Conservation (phyloP, 1,139 yeast species). For the Candida glucosophila region DNA sequence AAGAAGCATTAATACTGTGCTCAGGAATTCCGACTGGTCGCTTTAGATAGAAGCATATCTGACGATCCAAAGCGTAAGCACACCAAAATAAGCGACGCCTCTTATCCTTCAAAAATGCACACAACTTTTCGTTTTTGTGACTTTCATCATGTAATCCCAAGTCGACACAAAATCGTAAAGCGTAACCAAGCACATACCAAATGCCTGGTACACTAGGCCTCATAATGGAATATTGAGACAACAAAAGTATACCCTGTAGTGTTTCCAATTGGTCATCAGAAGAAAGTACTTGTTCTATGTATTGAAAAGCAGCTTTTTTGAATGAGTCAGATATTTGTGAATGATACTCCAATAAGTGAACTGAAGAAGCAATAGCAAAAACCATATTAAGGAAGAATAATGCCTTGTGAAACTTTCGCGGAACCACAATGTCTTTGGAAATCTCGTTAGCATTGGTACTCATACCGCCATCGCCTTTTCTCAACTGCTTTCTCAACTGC, state of each 20-base stretch:
- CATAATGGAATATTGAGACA: conserved; percentile 66
- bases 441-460: conserved; percentile 17
- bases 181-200: conserved; percentile 87
- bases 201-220: conserved; percentile 79
- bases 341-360: conserved; percentile 63
- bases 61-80: conserved; percentile 75
- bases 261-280: conserved; percentile 60
- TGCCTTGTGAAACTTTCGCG: conserved; percentile 30
- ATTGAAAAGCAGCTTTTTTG: conserved; percentile 57
- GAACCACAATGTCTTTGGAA: conserved; percentile 36
- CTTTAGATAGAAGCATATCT: conserved; percentile 63
- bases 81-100: conserved; percentile 85
- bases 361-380: conserved; percentile 76
- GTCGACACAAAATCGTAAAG: conserved; percentile 72
- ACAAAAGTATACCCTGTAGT: conserved; percentile 60
- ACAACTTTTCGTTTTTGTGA: conserved; percentile 16
- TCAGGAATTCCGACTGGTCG: conserved; percentile 74
- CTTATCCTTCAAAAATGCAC: conserved; percentile 55
- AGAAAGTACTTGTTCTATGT: conserved; percentile 49
- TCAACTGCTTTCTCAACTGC: conserved; percentile 17
- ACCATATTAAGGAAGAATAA: conserved; percentile 64
- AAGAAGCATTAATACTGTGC: conserved; percentile 53
- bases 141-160: conserved; percentile 70
- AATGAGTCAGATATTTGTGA: conserved; percentile 64
- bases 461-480: conserved; percentile 6